Conservation (phyloP, 2,329 filamentous ascomycete species). For the Neopestalotiopsis rosae region DNA sequence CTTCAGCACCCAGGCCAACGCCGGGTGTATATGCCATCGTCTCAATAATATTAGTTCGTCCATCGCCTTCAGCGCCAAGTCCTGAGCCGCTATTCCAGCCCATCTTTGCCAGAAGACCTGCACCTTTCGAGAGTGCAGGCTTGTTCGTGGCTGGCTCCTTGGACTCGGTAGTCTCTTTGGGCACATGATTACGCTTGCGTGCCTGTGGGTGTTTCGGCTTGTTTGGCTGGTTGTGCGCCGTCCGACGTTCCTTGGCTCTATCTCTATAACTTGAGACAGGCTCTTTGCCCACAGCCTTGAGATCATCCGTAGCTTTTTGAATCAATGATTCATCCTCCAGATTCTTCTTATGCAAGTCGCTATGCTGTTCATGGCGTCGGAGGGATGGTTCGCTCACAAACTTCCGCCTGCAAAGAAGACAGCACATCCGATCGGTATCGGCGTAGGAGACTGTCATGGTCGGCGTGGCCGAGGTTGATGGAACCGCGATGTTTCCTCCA, state of each 20-base stretch:
- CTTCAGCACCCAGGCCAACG: constrained; percentile 72
- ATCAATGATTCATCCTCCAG: constrained; percentile 34
- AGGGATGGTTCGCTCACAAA: constrained; percentile 46
- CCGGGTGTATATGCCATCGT: constrained; percentile 71
- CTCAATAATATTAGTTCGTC: constrained; percentile 67
- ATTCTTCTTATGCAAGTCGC: constrained; percentile 47
- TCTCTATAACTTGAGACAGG: constrained; percentile 60
- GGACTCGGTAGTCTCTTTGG: constrained; percentile 41
- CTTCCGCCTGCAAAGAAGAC: constrained; percentile 47
- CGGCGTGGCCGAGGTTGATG: constrained; percentile 22
- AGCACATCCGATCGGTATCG: constrained; percentile 53
- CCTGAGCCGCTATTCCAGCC: constrained; percentile 72
- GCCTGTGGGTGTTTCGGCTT: constrained; percentile 48
- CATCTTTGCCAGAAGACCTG: constrained; percentile 73
- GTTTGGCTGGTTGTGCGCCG: constrained; percentile 65
- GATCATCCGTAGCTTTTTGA: constrained; percentile 33
- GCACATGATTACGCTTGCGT: constrained; percentile 31
- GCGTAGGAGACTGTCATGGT: constrained; percentile 62
- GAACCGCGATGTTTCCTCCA: constrained; percentile 21
- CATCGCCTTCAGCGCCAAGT: constrained; percentile 66
- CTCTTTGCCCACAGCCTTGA: constrained; percentile 41
- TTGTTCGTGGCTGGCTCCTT: constrained; percentile 39
- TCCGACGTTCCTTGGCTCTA: constrained; percentile 69
- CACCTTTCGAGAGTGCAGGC: constrained; percentile 63
- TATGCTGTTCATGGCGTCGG: constrained; percentile 50